phyloP scores from a whole-genome alignment of 257 asterid genomes.

The Solanum tarapatanum region DNA sequence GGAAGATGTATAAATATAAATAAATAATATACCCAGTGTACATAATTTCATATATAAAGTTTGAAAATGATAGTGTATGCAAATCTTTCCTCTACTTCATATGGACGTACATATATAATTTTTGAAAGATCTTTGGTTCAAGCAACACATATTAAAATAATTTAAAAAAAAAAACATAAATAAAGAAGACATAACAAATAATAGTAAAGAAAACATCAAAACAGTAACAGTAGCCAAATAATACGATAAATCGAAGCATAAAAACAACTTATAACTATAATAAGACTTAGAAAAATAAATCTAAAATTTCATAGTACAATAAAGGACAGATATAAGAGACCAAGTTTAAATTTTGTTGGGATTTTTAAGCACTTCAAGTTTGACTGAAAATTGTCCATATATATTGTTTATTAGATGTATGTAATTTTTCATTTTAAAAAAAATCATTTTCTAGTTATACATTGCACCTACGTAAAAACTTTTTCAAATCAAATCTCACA shows the following conservation, averaged over 20 bases:
- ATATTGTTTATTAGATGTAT: too few relatives aligned
- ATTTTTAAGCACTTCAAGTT: too few relatives aligned
- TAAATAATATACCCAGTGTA: too few relatives aligned
- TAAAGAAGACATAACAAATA: too few relatives aligned
- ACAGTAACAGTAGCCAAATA: not conserved
- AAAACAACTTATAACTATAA: not conserved
- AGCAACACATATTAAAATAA: too few relatives aligned
- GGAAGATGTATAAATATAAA: too few relatives aligned
- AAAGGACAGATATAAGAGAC: not conserved
- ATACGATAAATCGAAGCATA: not conserved
- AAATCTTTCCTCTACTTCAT: rapidly evolving
- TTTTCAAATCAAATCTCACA: not conserved
- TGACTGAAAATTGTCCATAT: too few relatives aligned
- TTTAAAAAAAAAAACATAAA: too few relatives aligned
- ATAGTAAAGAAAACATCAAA: too few relatives aligned
- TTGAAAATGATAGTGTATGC: too few relatives aligned
- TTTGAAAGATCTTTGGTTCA: not conserved
- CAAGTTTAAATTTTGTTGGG: not conserved
- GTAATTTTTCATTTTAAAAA: too few relatives aligned
- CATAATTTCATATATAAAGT: not conserved
- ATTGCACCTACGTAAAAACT: not conserved
- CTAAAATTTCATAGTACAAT: too few relatives aligned
- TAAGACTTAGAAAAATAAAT: not conserved
- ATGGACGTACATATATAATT: rapidly evolving
- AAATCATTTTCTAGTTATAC: not conserved